Percentiles rank a stretch among this genome's conserved stretches.
Conservation (phyloP, 2,329 filamentous ascomycete genomes). For the Cordyceps tenuipes region DNA sequence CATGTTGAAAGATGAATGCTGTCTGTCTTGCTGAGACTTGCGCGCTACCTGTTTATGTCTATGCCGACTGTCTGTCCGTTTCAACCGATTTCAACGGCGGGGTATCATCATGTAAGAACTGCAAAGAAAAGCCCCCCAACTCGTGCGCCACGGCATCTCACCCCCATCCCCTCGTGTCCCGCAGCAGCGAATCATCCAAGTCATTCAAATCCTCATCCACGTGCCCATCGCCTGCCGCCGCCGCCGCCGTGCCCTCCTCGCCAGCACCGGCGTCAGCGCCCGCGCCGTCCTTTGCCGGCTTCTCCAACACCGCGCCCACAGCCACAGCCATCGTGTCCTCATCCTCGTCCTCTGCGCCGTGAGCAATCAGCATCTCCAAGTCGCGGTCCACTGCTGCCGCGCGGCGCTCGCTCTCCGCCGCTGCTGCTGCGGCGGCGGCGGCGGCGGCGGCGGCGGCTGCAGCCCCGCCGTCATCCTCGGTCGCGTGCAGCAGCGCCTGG, state of each 20-base stretch:
- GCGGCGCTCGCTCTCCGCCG: conserved; percentile 20
- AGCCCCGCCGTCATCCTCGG: conserved; percentile 28
- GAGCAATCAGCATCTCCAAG: conserved; percentile 44
- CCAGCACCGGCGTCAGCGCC: background rate
- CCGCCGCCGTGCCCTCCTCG: background rate
- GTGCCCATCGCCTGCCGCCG: background rate
- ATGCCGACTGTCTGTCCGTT: background rate
- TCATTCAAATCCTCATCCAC: conserved; percentile 11
- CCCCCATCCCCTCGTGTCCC: background rate
- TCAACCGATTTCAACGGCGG: background rate
- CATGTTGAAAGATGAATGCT: background rate
- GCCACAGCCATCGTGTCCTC: conserved; percentile 1
- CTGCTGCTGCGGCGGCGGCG: background rate
- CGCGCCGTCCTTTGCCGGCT: conserved; percentile 14
- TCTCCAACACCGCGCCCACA: conserved; percentile 1
- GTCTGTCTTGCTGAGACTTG: background rate
- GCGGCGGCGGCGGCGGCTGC: too few relatives aligned
- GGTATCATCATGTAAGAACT: conserved; percentile 7
- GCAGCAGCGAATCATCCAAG: conserved; percentile 1
- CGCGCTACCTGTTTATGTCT: background rate
- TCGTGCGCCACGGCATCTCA: background rate
- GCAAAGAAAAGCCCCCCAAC: background rate
- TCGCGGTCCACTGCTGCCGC: conserved; percentile 40
- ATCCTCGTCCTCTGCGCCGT: conserved; percentile 24
- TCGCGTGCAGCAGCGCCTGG: conserved; percentile 44